These are phyloP conservation scores for Leishmania lainsoni DNA, from an alignment of 208 protist species.

Conservation along the genomic window DNA sequence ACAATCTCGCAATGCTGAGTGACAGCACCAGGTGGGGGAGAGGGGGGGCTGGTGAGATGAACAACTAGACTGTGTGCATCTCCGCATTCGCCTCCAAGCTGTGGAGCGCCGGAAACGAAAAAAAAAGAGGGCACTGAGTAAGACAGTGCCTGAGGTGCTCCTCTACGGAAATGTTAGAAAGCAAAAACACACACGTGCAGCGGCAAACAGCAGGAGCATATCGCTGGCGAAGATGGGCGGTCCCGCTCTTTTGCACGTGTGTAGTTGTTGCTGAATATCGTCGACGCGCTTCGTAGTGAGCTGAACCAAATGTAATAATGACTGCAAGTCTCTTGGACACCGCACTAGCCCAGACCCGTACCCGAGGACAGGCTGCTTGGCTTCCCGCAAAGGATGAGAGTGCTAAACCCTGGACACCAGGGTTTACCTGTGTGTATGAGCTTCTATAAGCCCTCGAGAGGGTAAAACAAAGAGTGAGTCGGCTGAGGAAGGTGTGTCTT, in stretches of 20 bases:
- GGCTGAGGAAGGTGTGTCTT: background rate
- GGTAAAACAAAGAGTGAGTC: background rate
- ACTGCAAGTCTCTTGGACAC: background rate
- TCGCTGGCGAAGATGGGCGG: background rate
- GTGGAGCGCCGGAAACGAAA: background rate
- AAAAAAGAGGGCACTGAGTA: background rate
- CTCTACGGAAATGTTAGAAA: background rate
- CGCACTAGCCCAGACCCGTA: background rate
- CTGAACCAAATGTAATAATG: background rate
- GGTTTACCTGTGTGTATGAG: background rate
- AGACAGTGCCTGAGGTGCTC: background rate
- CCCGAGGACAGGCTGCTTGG: background rate
- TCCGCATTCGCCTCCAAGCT: background rate
- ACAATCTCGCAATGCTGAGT: background rate
- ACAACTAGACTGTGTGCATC: background rate
- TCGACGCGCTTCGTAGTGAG: background rate
- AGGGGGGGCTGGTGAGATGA: background rate
- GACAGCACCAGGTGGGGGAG: background rate
- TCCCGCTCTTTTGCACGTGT: background rate
- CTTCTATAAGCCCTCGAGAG: background rate
- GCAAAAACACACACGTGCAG: background rate
- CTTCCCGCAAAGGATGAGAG: background rate
- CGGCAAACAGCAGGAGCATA: background rate
- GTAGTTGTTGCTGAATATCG: background rate
- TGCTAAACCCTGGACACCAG: background rate